Evolutionary conservation across 768 basidiomycete species (phyloP), one percentile per base, ranked within the genome.

Genomic region (Hysterangium stoloniferum): DNA sequence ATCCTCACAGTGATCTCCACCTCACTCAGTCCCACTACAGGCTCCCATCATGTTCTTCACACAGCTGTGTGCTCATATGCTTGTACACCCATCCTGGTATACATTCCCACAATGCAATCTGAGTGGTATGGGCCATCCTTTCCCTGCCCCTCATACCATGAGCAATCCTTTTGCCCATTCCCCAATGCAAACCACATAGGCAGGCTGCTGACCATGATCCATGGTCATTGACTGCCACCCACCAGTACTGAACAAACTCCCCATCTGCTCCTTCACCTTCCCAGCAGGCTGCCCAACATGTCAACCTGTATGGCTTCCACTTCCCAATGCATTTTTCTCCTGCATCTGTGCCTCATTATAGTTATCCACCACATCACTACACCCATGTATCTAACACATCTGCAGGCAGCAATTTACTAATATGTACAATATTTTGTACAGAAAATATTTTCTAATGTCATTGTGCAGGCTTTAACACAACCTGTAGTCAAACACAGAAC

Each of bases 251-350:
- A 41, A n/a, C 34, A 36, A 1, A 19, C 44, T 51, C 45, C 24
- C 6, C 47, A 9, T 24, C 34, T 57, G 4, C 56, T 56, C 11
- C 56, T 65, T 54, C 68, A 64, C 22, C 58, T 57, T 1, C 66
- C 57, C 46, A 68, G 68, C 55, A 52, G 62, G 3, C 54, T 64
- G 44, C 56, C 59, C 17, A 69, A 71, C 55, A 31, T 68, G 2
- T 59, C 56, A 1, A 71, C 19, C 36, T 53, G n/a, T n/a, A n/a
- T n/a, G n/a, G n/a, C n/a, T n/a, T n/a, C n/a, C n/a, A n/a, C n/a
- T n/a, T n/a, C 13, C 44, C 59, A 17, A 54, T 59, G 22, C 43
- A 52, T 15, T 48, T 56, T 17, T 47, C 57, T 19, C 58, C 62
- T 47, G 36, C 55, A 13, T 54, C 63, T 17, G 34, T 58, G 20